phyloP scores from a whole-genome alignment of 1,284 basidiomycete species.

The Naganishia albida region DNA sequence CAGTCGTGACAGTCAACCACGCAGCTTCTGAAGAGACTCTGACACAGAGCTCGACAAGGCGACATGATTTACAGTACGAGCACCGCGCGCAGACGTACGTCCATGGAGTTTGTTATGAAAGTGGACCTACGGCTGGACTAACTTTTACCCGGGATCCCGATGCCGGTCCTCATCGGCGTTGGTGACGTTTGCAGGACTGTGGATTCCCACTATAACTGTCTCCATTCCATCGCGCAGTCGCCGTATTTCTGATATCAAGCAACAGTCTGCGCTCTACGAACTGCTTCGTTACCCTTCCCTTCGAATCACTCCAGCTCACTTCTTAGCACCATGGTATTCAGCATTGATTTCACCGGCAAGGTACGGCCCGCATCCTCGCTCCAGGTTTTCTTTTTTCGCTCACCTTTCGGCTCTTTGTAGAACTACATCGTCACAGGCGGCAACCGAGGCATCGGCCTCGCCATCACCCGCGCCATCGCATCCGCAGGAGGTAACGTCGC shows the following conservation, averaged over 20 bases:
- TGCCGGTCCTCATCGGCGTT: no score
- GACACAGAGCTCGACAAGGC: no score
- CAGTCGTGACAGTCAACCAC: no score
- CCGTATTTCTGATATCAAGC: background rate
- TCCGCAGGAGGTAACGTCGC: slow-evolving; percentile 55
- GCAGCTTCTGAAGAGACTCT: no score
- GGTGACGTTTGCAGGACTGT: no score
- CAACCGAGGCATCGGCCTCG: slow-evolving; percentile 58
- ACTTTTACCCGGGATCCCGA: no score
- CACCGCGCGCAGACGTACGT: no score
- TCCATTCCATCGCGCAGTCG: background rate
- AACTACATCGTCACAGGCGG: slow-evolving; percentile 52
- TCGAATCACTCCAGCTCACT: background rate
- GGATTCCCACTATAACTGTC: no score
- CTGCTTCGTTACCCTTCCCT: background rate
- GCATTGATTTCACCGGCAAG: slow-evolving; percentile 33
- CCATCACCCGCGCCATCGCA: slow-evolving; percentile 56
- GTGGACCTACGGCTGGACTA: no score
- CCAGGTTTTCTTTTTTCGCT: background rate
- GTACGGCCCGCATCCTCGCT: slow-evolving; percentile 3
- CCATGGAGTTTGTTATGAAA: no score
- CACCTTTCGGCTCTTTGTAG: background rate
- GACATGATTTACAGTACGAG: no score
- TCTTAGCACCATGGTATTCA: slow-evolving; percentile 28
- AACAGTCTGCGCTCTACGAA: no score